Base-by-base conservation (phyloP, 2,329 filamentous ascomycete species). In the Calonectria pseudoturangicola region DNA sequence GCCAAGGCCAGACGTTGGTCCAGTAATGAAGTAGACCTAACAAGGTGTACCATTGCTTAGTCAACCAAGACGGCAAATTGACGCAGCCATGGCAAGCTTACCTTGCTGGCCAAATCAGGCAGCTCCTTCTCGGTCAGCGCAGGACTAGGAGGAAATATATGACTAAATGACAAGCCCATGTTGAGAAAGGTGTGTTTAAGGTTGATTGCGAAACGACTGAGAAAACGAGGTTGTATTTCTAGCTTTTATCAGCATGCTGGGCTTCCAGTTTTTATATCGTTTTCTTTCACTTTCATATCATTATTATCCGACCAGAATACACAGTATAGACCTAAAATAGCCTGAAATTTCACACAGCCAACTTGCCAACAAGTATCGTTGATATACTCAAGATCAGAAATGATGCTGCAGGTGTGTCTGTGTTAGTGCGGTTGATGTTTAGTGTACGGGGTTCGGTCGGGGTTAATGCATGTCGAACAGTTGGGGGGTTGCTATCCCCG, bases 21-120 rank as follows among this genome's bases (percentile, higher is more conserved):
- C 70, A 9, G 58, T 68, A 15, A 68, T 65, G 33, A 72, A 21
- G 33, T 68, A 68, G 18, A 65, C 48, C 58, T 72, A 36, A 25
- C 9, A 7, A 16, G 2, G 30, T 28, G n/a, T 47, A 36, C 10
- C 33, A 7, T 48, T 25, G 7, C 9, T 25, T 48, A 16, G 18
- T 47, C 21, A 36, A 28, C 47, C 8, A 3, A 39, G 28, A 28
- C 12, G 27, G 39, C 12, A 13, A 4, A 47, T 10, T 3, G 18
- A 33, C 4, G 5, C 9, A 5, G 5, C 36, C 21, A 63, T 47
- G 15, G 2, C 27, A 2, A 21, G 7, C 50, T 5, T 68, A 68
- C 70, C 33, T 51, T 68, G 66, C 70, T 58, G 2, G 36, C 30
- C 13, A 72, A 65, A 65, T 72, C 70, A 12, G 58, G 47, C 9